Evolutionary conservation across 768 basidiomycete species (phyloP).

Genomic region (Suillus bovinus): DNA sequence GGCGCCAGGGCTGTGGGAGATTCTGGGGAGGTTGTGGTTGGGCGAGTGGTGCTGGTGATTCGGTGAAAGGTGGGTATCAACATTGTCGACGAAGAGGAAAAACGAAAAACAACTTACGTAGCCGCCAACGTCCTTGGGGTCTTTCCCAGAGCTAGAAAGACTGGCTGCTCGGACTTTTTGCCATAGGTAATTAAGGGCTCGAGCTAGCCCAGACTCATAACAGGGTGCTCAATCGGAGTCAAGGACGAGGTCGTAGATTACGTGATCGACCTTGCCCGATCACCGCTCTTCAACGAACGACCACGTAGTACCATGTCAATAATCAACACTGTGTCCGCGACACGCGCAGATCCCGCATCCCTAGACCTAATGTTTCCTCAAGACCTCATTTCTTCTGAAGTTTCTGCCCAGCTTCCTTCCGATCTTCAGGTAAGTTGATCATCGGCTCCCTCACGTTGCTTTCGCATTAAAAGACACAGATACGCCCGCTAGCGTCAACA

Average conservation of each 20-base stretch:
- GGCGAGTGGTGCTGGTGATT: no score
- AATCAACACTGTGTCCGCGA: constrained; percentile 12
- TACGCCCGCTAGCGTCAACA: constrained; percentile 85
- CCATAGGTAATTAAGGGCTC: not conserved
- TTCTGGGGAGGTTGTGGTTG: no score
- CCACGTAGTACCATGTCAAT: no score
- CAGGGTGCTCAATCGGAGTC: no score
- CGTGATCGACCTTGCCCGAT: no score
- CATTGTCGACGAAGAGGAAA: no score
- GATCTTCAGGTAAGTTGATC: constrained; percentile 63
- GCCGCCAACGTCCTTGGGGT: not conserved
- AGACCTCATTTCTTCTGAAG: constrained; percentile 65
- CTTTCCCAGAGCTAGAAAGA: not conserved
- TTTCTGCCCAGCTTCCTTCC: constrained; percentile 57
- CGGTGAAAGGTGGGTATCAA: no score
- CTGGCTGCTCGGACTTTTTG: not conserved
- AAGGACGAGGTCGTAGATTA: no score
- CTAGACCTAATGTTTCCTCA: constrained; percentile 82
- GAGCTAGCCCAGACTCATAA: not conserved
- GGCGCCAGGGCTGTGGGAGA: no score
- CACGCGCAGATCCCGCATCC: constrained; percentile 52
- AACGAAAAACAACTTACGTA: not conserved
- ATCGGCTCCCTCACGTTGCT: constrained; percentile 8
- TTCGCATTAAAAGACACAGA: constrained; percentile 42
- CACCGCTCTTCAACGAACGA: no score